Base-by-base conservation (phyloP, 805 yeast species). In the Ogataea paradorogensis region DNA sequence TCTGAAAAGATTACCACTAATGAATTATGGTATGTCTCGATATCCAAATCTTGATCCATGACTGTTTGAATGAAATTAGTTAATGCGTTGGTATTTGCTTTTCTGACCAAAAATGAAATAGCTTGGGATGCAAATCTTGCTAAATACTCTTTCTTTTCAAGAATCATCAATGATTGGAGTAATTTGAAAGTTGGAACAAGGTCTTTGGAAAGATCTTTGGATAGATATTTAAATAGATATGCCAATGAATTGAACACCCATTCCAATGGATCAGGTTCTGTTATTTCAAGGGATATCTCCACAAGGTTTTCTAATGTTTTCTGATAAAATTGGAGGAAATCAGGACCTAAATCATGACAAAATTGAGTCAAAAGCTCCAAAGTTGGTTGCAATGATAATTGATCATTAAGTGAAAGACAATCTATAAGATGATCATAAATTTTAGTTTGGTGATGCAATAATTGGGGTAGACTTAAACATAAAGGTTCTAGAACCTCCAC, bases 101-200 rank as follows among this genome's bases (percentile, higher is more conserved):
- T 86, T 56, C 93, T 77, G 8, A 91, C 67, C 41, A 91, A 66
- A 52, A 84, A 93, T 0, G 97, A 85, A 32, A 91, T 61, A 0
- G 96, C 93, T 61, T 91, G 97, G 0, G 96, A 89, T 15, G 95
- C 80, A 53, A 91, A 93, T 46, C 95, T 72, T 1, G 86, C 71
- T 25, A 90, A 71, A 47, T 83, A 79, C 20, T 77, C 77, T 50
- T 81, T 83, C 14, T 65, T 62, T 40, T 71, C 70, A 36, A 78
- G 63, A 25, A 76, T 74, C 39, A 91, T 65, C 15, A 88, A 61
- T 0, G 95, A 90, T 24, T 78, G 61, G 9, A 89, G 66, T 4
- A 74, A 55, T 24, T 71, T 67, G 58, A 84, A 86, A 0, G 97
- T 88, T 7, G 87, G 84, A 13, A 70, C 53, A 43, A 89, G 63